Evolutionary conservation across 192 early-diverging fungal genomes (phyloP), one percentile per base, ranked within the genome.

Genomic region (Backusella westeae): DNA sequence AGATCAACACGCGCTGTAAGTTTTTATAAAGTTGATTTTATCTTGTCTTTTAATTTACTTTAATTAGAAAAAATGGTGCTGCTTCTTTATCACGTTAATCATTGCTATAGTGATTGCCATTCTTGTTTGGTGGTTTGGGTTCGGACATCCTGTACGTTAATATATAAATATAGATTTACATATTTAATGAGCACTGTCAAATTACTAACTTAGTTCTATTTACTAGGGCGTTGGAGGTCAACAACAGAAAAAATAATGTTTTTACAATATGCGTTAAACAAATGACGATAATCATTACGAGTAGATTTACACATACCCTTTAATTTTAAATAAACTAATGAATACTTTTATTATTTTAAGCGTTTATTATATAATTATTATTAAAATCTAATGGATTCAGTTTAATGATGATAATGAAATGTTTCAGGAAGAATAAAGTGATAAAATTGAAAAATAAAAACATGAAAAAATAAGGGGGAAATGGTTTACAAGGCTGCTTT

Each of bases 41-140:
- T 53, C 29, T 49, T 44, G 19, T 68, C 1, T 3, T 35, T 41
- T 26, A 26, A 49, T 74, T 34, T 56, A 26, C 63, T 36, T 19
- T 8, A 70, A 21, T 29, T 73, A 81, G 80, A 83, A 83, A 80
- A 83, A 83, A 76, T 83, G 82, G 82, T 74, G 75, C 12, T 83
- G 82, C 59, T 83, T 83, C 29, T 42, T 83, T 52, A 72, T 83
- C 14, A 63, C 68, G 29, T 69, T 83, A 39, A 75, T 80, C 35
- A 14, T 83, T 41, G 21, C 17, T 4, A 77, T 83, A 4, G 76
- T 83, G 3, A 76, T 80, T 73, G 82, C 78, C n/a, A 83, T 83
- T 68, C 78, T 83, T 29, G 74, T 83, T 9, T 83, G 82, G 82
- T 83, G 79, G 78, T 83, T 83, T 73, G 78, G 70, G 19, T 80